Percentiles rank a stretch among this genome's conserved stretches.
phyloP scores from a whole-genome alignment of 345 rosid genomes.

The Salix viminalis region DNA sequence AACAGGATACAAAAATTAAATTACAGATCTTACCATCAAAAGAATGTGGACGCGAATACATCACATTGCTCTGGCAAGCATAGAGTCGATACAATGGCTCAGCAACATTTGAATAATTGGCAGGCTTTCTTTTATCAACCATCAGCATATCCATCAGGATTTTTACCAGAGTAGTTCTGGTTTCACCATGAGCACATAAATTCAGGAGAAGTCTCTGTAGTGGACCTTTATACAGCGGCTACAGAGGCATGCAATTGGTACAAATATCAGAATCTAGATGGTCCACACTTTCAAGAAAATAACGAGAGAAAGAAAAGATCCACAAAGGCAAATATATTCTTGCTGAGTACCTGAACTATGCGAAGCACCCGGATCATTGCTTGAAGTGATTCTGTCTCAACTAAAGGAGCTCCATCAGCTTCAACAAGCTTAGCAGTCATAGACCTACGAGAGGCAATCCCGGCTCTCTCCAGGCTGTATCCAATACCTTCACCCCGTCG shows the following conservation, averaged over 20 bases:
- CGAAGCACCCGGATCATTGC: constrained; percentile 89
- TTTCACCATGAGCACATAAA: constrained; percentile 82
- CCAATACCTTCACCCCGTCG: constrained; percentile 75
- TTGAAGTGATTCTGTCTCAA: constrained; percentile 69
- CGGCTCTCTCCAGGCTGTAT: constrained; percentile 59
- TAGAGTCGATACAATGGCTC: constrained; percentile 80
- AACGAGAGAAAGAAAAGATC: neutral
- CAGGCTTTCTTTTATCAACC: constrained; percentile 63
- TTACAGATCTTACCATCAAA: constrained; percentile 59
- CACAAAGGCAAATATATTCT: neutral
- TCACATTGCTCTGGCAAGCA: constrained; percentile 85
- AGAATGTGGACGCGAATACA: constrained; percentile 87
- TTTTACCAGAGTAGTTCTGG: constrained; percentile 68
- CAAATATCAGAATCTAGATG: neutral
- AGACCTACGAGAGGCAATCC: constrained; percentile 62
- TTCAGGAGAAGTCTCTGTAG: constrained; percentile 89
- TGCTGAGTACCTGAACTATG: constrained; percentile 68
- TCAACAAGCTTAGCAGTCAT: constrained; percentile 63
- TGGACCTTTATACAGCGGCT: constrained; percentile 92
- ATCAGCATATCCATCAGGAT: constrained; percentile 84
- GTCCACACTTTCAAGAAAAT: too few species aligned
- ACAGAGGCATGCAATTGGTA: constrained; percentile 23
- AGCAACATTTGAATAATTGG: constrained; percentile 34
- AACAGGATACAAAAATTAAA: neutral
- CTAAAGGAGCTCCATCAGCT: constrained; percentile 87